Percentiles rank a stretch among this genome's conserved stretches.
These are phyloP conservation scores for Gypsophila paniculata DNA, from an alignment of 179 eudicot genomes.

Conservation along the genomic window DNA sequence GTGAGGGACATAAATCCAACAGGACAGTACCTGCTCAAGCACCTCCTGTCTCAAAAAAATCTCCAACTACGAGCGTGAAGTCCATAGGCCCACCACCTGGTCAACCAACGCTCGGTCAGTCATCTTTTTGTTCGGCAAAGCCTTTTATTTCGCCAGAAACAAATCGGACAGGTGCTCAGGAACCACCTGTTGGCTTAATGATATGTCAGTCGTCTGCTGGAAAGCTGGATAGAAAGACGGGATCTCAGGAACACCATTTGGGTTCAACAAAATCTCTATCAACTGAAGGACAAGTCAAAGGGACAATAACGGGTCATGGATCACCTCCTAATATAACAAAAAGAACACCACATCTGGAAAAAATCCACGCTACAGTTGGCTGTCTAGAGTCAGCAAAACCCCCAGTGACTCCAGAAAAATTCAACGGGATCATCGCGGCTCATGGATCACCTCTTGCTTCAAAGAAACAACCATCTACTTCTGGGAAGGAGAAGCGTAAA, in stretches of 20 bases:
- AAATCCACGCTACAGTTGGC: background rate
- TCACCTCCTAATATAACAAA: slow-evolving; percentile 5
- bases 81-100: background rate
- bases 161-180: slow-evolving; percentile 15
- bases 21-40: slow-evolving; percentile 19
- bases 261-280: background rate
- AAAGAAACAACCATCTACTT: slow-evolving; percentile 22
- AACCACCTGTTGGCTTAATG: slow-evolving; percentile 9
- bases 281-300: background rate
- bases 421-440: slow-evolving; percentile 7
- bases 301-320: background rate
- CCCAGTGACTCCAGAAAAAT: background rate
- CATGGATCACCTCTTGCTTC: slow-evolving; percentile 16
- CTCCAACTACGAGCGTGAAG: background rate
- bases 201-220: slow-evolving; percentile 1
- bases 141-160: slow-evolving; percentile 25
- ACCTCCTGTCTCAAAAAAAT: background rate
- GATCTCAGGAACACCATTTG: background rate
- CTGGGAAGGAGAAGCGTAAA: slow-evolving; percentile 19
- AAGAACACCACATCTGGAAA: background rate
- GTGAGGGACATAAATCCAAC: slow-evolving; percentile 12
- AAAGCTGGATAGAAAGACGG: background rate
- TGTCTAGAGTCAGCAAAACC: slow-evolving; percentile 8
- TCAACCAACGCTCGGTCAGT: background rate
- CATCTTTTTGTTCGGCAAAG: slow-evolving; percentile 13